phyloP scores from a whole-genome alignment of 148 eudicot genomes.

The Silene uniflora region DNA sequence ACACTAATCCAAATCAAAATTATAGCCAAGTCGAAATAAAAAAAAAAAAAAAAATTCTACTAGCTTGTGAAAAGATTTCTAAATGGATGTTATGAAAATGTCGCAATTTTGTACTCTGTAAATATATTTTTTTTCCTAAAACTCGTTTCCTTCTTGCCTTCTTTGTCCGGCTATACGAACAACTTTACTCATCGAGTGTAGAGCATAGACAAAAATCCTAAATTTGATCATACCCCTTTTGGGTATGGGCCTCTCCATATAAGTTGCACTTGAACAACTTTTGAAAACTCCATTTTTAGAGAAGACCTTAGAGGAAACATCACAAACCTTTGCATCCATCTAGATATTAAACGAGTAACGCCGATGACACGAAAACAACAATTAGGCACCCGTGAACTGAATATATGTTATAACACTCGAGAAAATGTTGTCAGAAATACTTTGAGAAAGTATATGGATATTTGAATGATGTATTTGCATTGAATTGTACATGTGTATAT shows the following conservation, averaged over 20 bases:
- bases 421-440: not conserved
- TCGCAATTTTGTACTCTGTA: too few species aligned
- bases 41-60: too few species aligned
- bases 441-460: not conserved
- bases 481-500: not conserved
- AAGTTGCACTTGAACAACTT: not conserved
- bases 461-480: not conserved
- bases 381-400: not conserved
- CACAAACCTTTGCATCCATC: not conserved
- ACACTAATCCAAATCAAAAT: too few species aligned
- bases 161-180: too few species aligned
- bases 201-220: not conserved
- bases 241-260: not conserved
- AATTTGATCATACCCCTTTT: slow-evolving; percentile 9
- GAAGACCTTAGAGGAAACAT: not conserved
- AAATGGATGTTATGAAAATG: too few species aligned
- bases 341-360: not conserved
- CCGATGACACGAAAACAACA: not conserved
- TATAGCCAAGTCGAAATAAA: too few species aligned
- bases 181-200: not conserved
- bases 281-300: not conserved
- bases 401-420: not conserved
- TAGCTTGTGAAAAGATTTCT: too few species aligned
- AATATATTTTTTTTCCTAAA: too few species aligned
- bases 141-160: too few species aligned